A percentile compares a stretch with the other conserved stretches of the same genome.
Evolutionary conservation across 805 yeast genomes (phyloP).

Genomic region (Blastobotrys peoriensis): DNA sequence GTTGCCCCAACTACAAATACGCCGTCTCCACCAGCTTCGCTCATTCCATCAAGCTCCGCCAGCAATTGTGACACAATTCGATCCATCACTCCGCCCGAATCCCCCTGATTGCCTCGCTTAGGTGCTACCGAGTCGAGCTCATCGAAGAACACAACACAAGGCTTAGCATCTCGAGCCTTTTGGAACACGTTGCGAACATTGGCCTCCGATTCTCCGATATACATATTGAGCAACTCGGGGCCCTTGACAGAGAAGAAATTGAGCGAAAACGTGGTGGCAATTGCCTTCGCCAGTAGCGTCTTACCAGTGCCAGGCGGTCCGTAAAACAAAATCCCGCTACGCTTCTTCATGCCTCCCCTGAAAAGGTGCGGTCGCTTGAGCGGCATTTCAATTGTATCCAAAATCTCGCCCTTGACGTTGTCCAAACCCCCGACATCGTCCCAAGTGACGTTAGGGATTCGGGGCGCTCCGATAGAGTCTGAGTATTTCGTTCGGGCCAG

Average conservation of each 20-base stretch:
- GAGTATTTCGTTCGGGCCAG: conserved; percentile 83
- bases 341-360: conserved; percentile 80
- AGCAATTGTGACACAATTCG: conserved; percentile 91
- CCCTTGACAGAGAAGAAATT: conserved; percentile 97
- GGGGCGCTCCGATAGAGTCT: conserved; percentile 94
- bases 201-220: conserved; percentile 97
- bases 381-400: conserved; percentile 96
- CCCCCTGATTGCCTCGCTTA: conserved; percentile 97
- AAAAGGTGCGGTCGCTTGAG: conserved; percentile 87
- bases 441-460: conserved; percentile 94
- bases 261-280: conserved; percentile 89
- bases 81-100: conserved; percentile 99
- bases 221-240: conserved; percentile 94
- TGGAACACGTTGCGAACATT: conserved; percentile 93
- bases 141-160: conserved; percentile 96
- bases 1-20: conserved; percentile 99
- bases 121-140: conserved; percentile 98
- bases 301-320: conserved; percentile 99
- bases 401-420: conserved; percentile 79
- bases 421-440: conserved; percentile 96
- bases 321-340: conserved; percentile 90
- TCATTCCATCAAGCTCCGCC: conserved; percentile 96
- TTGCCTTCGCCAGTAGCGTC: conserved; percentile 91
- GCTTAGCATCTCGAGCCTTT: conserved; percentile 91
- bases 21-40: conserved; percentile 72